Evolutionary conservation across 768 basidiomycete species (phyloP).

Genomic region (Suillus tomentosus): DNA sequence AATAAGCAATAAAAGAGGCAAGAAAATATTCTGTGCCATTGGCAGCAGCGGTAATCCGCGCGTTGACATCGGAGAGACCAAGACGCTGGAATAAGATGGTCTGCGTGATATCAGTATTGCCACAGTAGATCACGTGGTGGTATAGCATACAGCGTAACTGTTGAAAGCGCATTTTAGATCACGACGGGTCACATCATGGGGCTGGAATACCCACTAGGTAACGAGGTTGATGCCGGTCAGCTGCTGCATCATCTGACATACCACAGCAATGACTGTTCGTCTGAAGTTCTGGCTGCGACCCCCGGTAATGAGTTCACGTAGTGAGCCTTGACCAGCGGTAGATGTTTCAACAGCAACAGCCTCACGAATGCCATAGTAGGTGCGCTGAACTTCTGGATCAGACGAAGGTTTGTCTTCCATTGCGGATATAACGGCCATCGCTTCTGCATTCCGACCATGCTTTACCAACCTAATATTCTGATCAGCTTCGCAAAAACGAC

Average conservation of each 20-base stretch:
- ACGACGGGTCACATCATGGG: background rate
- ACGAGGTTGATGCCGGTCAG: slow-evolving; percentile 33
- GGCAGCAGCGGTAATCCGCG: slow-evolving; percentile 34
- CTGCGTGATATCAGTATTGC: slow-evolving; percentile 9
- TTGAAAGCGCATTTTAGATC: background rate
- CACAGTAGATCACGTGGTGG: background rate
- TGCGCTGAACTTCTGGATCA: slow-evolving; percentile 35
- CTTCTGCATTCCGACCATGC: slow-evolving; percentile 28
- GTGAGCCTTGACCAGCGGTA: slow-evolving; percentile 21
- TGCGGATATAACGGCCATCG: slow-evolving; percentile 42
- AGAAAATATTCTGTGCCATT: slow-evolving; percentile 44
- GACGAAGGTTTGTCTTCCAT: slow-evolving; percentile 39
- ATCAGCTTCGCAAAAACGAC: background rate
- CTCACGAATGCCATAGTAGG: slow-evolving; percentile 40
- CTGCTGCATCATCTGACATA: slow-evolving; percentile 35
- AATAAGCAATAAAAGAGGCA: slow-evolving; percentile 51
- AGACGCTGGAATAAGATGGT: slow-evolving; percentile 21
- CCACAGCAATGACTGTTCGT: slow-evolving; percentile 11
- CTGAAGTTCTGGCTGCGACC: slow-evolving; percentile 47
- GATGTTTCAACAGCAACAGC: slow-evolving; percentile 32
- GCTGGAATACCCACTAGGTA: slow-evolving; percentile 23
- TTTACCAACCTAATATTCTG: slow-evolving; percentile 36
- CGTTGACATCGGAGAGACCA: slow-evolving; percentile 27
- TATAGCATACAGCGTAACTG: slow-evolving; percentile 16
- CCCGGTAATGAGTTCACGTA: slow-evolving; percentile 38